A percentile compares a stretch with the other conserved stretches of the same genome.
Evolutionary conservation across 2,329 filamentous ascomycete species (phyloP).

Genomic region (Colletotrichum australisinense): DNA sequence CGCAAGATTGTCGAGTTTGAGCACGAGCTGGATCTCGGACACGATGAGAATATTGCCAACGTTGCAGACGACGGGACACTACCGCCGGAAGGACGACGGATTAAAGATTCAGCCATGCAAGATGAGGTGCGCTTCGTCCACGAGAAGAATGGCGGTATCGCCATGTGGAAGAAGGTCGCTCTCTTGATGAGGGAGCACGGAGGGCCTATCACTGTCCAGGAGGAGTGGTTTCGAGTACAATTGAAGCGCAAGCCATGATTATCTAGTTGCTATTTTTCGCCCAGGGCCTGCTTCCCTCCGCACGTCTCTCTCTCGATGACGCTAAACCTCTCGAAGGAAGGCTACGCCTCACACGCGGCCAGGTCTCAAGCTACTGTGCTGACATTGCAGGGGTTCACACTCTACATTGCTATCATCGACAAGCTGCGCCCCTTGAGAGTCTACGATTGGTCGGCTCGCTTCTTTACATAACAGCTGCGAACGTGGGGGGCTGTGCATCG

Average conservation of each 20-base stretch:
- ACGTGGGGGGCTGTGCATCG: not conserved
- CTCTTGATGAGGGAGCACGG: slow-evolving; percentile 23
- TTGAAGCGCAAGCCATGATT: slow-evolving; percentile 12
- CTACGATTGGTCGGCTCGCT: slow-evolving; percentile 1
- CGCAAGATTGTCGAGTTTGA: slow-evolving; percentile 51
- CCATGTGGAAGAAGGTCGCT: slow-evolving; percentile 10
- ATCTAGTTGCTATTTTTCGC: not conserved
- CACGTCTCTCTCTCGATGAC: not conserved
- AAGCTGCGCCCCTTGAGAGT: not conserved
- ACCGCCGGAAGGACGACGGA: slow-evolving; percentile 42
- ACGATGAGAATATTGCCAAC: slow-evolving; percentile 34
- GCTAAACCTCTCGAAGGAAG: not conserved
- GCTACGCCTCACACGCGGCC: not conserved
- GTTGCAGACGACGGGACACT: slow-evolving; percentile 38
- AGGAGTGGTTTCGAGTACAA: slow-evolving; percentile 16
- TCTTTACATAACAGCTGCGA: not conserved
- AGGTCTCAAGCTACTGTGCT: not conserved
- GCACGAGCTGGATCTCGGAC: slow-evolving; percentile 45
- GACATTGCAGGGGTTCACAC: not conserved
- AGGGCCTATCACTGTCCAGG: slow-evolving; percentile 9
- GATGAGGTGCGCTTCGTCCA: not conserved
- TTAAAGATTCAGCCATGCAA: slow-evolving; percentile 39
- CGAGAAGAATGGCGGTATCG: not conserved
- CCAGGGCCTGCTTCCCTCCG: not conserved
- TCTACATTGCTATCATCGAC: not conserved